Conservation (phyloP, 768 basidiomycete genomes). For the Sistotremastrum suecicum region DNA sequence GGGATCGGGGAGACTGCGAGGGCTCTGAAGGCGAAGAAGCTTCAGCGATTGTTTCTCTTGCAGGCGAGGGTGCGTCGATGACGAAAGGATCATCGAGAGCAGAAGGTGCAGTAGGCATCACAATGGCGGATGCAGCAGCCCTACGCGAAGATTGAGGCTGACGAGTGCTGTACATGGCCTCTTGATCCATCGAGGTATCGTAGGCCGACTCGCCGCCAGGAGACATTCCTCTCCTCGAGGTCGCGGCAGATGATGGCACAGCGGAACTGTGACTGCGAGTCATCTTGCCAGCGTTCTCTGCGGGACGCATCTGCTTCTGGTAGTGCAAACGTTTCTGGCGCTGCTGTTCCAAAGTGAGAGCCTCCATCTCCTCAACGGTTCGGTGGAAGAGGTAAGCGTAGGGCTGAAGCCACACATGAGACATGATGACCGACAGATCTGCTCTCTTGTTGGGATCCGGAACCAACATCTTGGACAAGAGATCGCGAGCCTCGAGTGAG, state of each 20-base stretch:
- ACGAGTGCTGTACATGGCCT: slow-evolving; percentile 3
- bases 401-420: slow-evolving; percentile 70
- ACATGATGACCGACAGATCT: slow-evolving; percentile 66
- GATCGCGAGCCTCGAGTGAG: slow-evolving; percentile 65
- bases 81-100: slow-evolving; percentile 61
- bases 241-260: not conserved
- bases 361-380: slow-evolving; percentile 67
- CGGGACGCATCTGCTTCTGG: slow-evolving; percentile 58
- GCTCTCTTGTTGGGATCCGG: slow-evolving; percentile 78
- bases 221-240: not conserved
- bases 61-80: slow-evolving; percentile 21
- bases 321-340: slow-evolving; percentile 71
- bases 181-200: not conserved
- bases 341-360: slow-evolving; percentile 70
- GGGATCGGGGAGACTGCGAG: slow-evolving; percentile 5
- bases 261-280: slow-evolving; percentile 37
- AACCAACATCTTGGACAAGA: slow-evolving; percentile 86
- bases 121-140: slow-evolving; percentile 28
- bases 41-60: slow-evolving; percentile 13
- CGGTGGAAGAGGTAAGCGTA: slow-evolving; percentile 52
- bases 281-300: slow-evolving; percentile 16
- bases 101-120: slow-evolving; percentile 26
- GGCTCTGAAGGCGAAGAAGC: slow-evolving; percentile 16
- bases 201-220: too few species aligned
- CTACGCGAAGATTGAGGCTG: slow-evolving; percentile 20